These are phyloP conservation scores for Albifimbria verrucaria DNA, from an alignment of 2,329 filamentous ascomycete genomes.

Conservation along the genomic window DNA sequence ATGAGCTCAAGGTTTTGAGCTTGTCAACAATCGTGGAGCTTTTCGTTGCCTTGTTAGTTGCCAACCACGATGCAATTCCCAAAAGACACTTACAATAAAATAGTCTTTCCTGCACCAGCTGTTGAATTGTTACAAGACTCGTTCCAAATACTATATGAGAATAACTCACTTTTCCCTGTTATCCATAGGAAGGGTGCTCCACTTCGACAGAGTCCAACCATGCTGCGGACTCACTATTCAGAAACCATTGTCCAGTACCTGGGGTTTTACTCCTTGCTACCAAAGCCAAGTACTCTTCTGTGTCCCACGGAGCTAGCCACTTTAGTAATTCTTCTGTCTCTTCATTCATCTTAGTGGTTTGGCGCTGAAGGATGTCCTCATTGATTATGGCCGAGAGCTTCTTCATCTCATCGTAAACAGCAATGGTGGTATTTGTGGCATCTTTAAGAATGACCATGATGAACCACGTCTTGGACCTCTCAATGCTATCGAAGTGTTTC, in stretches of 20 bases:
- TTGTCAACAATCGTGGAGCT: slow-evolving; percentile 20
- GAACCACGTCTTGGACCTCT: slow-evolving; percentile 21
- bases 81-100: slow-evolving; percentile 16
- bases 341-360: slow-evolving; percentile 9
- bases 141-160: neutral
- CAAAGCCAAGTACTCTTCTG: slow-evolving; percentile 10
- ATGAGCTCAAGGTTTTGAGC: slow-evolving; percentile 7
- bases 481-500: slow-evolving; percentile 15
- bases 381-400: slow-evolving; percentile 14
- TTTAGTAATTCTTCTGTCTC: slow-evolving; percentile 13
- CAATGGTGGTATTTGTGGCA: slow-evolving; percentile 12
- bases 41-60: neutral
- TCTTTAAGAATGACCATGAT: slow-evolving; percentile 20
- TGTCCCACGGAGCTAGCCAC: slow-evolving; percentile 16
- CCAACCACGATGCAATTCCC: neutral
- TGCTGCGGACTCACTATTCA: slow-evolving; percentile 9
- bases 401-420: slow-evolving; percentile 17
- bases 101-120: slow-evolving; percentile 26
- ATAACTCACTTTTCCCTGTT: slow-evolving; percentile 17
- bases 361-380: slow-evolving; percentile 14
- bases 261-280: slow-evolving; percentile 11
- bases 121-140: neutral
- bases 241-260: slow-evolving; percentile 17
- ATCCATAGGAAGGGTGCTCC: slow-evolving; percentile 19
- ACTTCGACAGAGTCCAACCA: slow-evolving; percentile 11